These are phyloP conservation scores for Verticillium tricorpus DNA, from an alignment of 2,329 filamentous ascomycete genomes.

Conservation along the genomic window DNA sequence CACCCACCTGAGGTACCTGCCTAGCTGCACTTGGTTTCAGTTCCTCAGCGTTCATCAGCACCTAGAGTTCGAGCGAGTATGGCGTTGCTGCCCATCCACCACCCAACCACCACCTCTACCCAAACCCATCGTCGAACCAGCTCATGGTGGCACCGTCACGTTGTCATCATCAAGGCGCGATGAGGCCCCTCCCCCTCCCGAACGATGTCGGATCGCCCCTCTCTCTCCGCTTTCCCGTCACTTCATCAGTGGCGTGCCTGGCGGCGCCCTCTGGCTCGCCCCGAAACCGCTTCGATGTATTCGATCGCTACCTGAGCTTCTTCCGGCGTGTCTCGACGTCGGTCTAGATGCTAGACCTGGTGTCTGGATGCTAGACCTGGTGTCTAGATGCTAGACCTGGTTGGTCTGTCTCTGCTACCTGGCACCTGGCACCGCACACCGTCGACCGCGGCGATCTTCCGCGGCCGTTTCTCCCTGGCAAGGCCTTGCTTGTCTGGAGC, in stretches of 20 bases:
- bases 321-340: background rate
- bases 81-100: background rate
- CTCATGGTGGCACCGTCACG: background rate
- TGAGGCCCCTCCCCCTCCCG: background rate
- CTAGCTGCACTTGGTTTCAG: background rate
- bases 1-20: background rate
- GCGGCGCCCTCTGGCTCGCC: background rate
- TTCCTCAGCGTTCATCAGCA: background rate
- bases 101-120: too few species aligned
- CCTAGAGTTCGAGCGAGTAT: background rate
- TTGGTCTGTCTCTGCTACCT: background rate
- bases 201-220: background rate
- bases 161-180: background rate
- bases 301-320: background rate
- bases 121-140: too few species aligned
- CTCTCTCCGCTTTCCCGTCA: background rate
- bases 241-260: background rate
- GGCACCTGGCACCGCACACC: background rate
- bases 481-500: background rate
- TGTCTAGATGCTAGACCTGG: background rate
- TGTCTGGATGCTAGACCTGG: background rate
- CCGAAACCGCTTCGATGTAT: background rate
- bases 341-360: too few species aligned
- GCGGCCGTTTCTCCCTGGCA: background rate
- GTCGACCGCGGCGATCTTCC: slow-evolving; percentile 19